These are phyloP conservation scores for Aureobasidium uvarum DNA, from an alignment of 2,329 filamentous ascomycete species.

Conservation along the genomic window DNA sequence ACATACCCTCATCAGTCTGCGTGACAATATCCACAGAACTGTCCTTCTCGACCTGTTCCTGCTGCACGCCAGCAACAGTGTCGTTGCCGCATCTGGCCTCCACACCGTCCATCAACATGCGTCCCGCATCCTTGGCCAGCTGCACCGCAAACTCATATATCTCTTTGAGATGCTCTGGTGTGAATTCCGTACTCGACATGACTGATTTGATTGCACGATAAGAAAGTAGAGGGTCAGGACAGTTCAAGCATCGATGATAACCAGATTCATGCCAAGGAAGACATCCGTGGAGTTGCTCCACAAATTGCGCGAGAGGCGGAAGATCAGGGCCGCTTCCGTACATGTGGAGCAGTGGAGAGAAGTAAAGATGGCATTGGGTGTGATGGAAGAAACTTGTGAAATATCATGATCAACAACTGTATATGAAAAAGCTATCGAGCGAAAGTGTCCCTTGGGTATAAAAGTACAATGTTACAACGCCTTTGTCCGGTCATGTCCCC, in stretches of 20 bases:
- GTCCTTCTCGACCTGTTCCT: conserved; percentile 62
- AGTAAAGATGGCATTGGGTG: not conserved
- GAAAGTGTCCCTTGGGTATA: not conserved
- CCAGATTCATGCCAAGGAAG: not conserved
- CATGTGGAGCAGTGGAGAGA: not conserved
- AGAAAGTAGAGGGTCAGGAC: not conserved
- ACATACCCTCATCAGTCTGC: conserved; percentile 67
- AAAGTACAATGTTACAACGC: not conserved
- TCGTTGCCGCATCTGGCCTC: conserved; percentile 53
- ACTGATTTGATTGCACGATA: not conserved
- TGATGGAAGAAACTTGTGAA: not conserved
- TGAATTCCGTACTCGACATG: conserved; percentile 21
- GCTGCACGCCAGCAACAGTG: conserved; percentile 35
- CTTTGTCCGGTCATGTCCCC: not conserved
- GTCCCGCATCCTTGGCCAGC: conserved; percentile 67
- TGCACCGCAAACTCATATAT: conserved; percentile 70
- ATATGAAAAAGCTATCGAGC: not conserved
- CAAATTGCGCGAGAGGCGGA: not conserved
- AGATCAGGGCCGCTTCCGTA: conserved; percentile 13
- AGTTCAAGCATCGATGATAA: not conserved
- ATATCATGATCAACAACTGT: not conserved
- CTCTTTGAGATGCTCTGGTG: conserved; percentile 54
- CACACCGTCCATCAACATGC: conserved; percentile 64
- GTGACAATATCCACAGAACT: conserved; percentile 76
- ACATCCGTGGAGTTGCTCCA: conserved; percentile 10